A percentile compares a stretch with the other conserved stretches of the same genome.
phyloP scores from a whole-genome alignment of 441 rosid species.

The Eruca vesicaria region DNA sequence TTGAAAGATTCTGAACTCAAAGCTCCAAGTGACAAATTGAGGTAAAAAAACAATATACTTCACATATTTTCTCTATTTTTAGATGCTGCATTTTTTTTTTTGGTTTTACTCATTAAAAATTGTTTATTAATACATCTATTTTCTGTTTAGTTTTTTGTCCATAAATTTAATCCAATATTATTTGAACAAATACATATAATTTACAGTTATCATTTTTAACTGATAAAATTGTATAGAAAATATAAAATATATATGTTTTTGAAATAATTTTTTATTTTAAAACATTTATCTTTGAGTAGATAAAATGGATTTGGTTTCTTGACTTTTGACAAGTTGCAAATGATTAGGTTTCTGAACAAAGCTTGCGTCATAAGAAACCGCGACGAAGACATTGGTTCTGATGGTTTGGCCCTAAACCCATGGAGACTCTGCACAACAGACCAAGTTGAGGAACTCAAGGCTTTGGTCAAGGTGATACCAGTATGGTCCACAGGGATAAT shows the following conservation, averaged over 20 bases:
- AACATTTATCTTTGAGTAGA: not conserved
- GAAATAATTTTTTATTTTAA: not conserved
- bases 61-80: not conserved
- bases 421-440: slow-evolving; percentile 87
- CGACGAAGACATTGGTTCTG: slow-evolving; percentile 53
- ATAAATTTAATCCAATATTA: not conserved
- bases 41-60: slow-evolving; percentile 36
- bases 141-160: not conserved
- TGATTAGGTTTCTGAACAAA: slow-evolving; percentile 75
- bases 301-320: not conserved
- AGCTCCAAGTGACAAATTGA: slow-evolving; percentile 55
- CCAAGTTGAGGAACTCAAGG: slow-evolving; percentile 88
- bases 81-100: not conserved
- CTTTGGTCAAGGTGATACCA: slow-evolving; percentile 72
- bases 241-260: not conserved
- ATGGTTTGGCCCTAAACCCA: slow-evolving; percentile 58
- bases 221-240: too few species aligned
- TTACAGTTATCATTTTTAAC: not conserved
- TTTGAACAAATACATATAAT: not conserved
- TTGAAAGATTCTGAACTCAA: slow-evolving; percentile 42
- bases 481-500: slow-evolving; percentile 87
- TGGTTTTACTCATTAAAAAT: not conserved
- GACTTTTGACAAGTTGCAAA: not conserved
- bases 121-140: not conserved
- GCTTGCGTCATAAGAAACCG: slow-evolving; percentile 72